Evolutionary conservation across 2,329 filamentous ascomycete species (phyloP), one percentile per base, ranked within the genome.

Genomic region (Lasiodiplodia sp.): DNA sequence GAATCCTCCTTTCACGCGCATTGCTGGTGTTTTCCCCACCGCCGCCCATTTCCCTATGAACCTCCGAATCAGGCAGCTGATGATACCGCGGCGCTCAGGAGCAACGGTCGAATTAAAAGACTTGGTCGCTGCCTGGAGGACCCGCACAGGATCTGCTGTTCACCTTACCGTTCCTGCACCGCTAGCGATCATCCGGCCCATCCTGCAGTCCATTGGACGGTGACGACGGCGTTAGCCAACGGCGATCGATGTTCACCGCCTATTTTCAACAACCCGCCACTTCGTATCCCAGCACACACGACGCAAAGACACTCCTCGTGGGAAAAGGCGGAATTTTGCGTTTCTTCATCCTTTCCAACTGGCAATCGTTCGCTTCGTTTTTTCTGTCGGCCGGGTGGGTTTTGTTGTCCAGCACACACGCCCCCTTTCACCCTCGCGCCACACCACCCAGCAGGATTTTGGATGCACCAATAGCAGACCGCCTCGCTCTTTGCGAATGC

Each of bases 241-340:
- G 44, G 44, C 44, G 44, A 47, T 47, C 57, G 34, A 28, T 18
- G 44, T 23, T 60, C 57, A 60, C 57, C 57, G 57, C 57, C 57
- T 60, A 58, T 58, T 40, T 28, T 57, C 34, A n/a, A 47, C 44
- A 47, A 47, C 37, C 55, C 31, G 18, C 53, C 25, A n/a, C 37
- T 47, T 38, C 38, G 37, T 58, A 60, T 47, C 18, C 56, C 57
- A 21, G 37, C 57, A 38, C n/a, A 18, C 57, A 40, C 57, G 57
- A 18, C 38, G 38, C 23, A 8, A 28, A 23, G 8, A 16, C 38
- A 10, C 16, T 25, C 28, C 25, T 47, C 57, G 18, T 60, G 57
- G 38, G 25, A 31, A 28, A 38, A 60, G 18, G 57, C 37, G 3
- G 14, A 4, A 28, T 18, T 53, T 14, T 11, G 51, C 31, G 31